Base-by-base conservation (phyloP, 2,329 filamentous ascomycete genomes). In the Monosporascus sp. region DNA sequence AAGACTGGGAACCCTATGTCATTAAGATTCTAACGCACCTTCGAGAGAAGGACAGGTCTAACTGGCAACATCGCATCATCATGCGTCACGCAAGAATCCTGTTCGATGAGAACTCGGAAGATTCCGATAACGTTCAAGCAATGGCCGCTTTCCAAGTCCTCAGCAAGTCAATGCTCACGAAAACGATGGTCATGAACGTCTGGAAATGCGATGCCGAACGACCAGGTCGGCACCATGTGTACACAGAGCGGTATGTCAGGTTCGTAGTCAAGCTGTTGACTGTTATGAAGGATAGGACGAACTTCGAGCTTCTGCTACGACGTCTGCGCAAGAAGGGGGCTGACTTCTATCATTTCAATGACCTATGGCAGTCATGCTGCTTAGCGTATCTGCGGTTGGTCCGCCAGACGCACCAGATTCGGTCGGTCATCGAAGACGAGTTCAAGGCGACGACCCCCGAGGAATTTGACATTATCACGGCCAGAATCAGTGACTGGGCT, bases 51-150 rank as follows among this genome's bases (percentile, higher is more conserved):
- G 92, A 97, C 71, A 95, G 96, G 74, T 88, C 89, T 1, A 93
- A 94, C 63, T 97, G 92, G 92, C 92, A 97, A 65, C 92, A 97
- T 68, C 87, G 92, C 20, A 91, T 97, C 73, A 89, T 91, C 51
- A 86, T 87, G 65, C 85, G 91, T 24, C 86, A 89, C 63, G 78
- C 82, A 2, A 74, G 72, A 37, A 80, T 85, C 20, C 62, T 84
- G 7, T 82, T 80, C 51, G 73, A 76, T 50, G 74, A 78, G 31
- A 68, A 71, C 40, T 54, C 52, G n/a, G 65, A 78, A 65, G 69
- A 81, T 28, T 60, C 63, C 11, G 55, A 53, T 15, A 57, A 79
- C 15, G 82, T 80, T 35, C 86, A 88, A 22, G 92, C 91, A 61
- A 82, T 86, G 64, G 89, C 93, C 51, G 82, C 95, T 15, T 92